A percentile compares a stretch with the other conserved stretches of the same genome.
These are phyloP conservation scores for Symbiodinium pilosum DNA, from an alignment of 73 alveolate species.

Conservation along the genomic window DNA sequence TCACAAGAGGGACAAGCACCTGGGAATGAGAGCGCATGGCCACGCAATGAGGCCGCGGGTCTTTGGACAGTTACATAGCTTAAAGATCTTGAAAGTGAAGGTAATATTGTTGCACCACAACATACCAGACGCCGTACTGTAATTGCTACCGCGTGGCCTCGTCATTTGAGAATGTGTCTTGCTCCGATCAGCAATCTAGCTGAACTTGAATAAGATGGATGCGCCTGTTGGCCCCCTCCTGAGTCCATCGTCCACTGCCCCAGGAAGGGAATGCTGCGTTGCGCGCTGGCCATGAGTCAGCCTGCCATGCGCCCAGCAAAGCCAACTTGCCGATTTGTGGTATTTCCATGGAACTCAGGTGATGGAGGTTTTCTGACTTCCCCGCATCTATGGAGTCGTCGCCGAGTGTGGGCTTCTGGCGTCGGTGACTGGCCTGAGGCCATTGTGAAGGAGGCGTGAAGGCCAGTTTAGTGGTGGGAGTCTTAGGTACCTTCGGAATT, in stretches of 20 bases:
- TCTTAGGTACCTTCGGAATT: background rate
- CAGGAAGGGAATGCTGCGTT: background rate
- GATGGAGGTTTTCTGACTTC: background rate
- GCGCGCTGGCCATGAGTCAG: constrained; percentile 23
- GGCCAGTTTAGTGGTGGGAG: background rate
- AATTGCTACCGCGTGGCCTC: too few relatives aligned
- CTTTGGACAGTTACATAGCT: background rate
- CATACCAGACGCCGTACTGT: too few relatives aligned
- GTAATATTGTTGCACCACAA: background rate
- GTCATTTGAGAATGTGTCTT: too few relatives aligned
- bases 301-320: too few relatives aligned
- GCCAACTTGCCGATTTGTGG: background rate
- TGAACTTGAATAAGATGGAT: too few relatives aligned
- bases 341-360: background rate
- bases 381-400: background rate
- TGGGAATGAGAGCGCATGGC: background rate
- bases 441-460: background rate
- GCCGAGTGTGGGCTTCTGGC: constrained; percentile 5
- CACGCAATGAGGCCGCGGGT: background rate
- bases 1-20: constrained; percentile 2
- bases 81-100: background rate
- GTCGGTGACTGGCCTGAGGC: constrained; percentile 8
- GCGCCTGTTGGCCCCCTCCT: too few relatives aligned
- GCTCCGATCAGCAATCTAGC: too few relatives aligned
- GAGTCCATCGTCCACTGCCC: too few relatives aligned